Evolutionary conservation across 768 basidiomycete genomes (phyloP).

Genomic region (Naganishia onofrii): DNA sequence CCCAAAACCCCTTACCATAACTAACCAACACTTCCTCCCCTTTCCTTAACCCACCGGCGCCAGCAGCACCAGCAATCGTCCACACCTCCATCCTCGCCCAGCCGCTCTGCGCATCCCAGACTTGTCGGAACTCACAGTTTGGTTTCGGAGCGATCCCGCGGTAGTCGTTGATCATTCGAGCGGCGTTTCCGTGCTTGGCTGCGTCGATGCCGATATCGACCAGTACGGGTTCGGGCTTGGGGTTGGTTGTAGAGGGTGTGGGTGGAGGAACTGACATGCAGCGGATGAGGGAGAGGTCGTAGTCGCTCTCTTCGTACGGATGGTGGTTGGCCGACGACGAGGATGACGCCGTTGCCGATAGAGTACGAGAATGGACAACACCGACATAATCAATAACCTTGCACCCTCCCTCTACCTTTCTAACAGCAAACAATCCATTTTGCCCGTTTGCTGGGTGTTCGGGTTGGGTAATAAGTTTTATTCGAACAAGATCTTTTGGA

Average conservation of each 20-base stretch:
- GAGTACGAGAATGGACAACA: conserved; percentile 63
- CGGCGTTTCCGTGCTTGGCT: conserved; percentile 72
- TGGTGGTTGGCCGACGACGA: conserved; percentile 24
- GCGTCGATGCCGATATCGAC: conserved; percentile 74
- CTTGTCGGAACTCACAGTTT: conserved; percentile 47
- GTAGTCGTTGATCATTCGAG: conserved; percentile 86
- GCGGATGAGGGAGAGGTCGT: conserved; percentile 69
- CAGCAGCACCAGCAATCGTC: conserved; percentile 54
- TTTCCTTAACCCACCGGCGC: conserved; percentile 68
- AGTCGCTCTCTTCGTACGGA: conserved; percentile 60
- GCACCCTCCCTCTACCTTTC: conserved; percentile 65
- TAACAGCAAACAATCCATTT: conserved; percentile 72
- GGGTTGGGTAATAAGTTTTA: conserved; percentile 58
- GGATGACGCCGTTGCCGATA: background rate
- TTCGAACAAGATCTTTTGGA: conserved; percentile 56
- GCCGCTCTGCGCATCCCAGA: conserved; percentile 53
- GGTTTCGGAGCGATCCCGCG: conserved; percentile 63
- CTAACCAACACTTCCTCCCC: conserved; percentile 82
- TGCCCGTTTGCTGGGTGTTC: conserved; percentile 76
- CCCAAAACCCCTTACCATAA: conserved; percentile 87
- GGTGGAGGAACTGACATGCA: background rate
- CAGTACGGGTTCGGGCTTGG: conserved; percentile 52
- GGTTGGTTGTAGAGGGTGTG: background rate
- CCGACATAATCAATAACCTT: conserved; percentile 79
- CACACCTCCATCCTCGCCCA: conserved; percentile 72